Evolutionary conservation across 148 eudicot species (phyloP).

Genomic region (Selenicereus undatus): DNA sequence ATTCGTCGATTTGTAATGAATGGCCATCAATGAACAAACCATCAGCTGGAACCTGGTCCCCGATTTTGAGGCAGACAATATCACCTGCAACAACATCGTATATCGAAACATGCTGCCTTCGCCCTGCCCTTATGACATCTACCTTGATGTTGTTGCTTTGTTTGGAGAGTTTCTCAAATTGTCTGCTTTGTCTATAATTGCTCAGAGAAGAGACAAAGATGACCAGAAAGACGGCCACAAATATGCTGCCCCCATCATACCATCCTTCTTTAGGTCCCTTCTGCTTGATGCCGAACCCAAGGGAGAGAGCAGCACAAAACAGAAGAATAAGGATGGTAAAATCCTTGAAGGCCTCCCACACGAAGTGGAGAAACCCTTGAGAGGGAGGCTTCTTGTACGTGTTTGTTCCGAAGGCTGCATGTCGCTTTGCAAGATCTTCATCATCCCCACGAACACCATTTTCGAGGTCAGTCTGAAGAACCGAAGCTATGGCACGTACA

Average conservation of each 20-base stretch:
- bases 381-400: slow-evolving; percentile 33
- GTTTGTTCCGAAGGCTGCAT: slow-evolving; percentile 26
- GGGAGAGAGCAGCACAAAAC: slow-evolving; percentile 57
- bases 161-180: slow-evolving; percentile 28
- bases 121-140: slow-evolving; percentile 37
- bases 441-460: slow-evolving; percentile 24
- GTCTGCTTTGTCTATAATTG: slow-evolving; percentile 31
- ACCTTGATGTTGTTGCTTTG: slow-evolving; percentile 32
- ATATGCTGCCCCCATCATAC: slow-evolving; percentile 55
- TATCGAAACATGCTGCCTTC: slow-evolving; percentile 52
- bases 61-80: slow-evolving; percentile 39
- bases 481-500: slow-evolving; percentile 13
- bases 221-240: slow-evolving; percentile 44
- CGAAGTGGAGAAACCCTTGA: slow-evolving; percentile 19
- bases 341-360: slow-evolving; percentile 24
- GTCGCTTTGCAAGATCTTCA: slow-evolving; percentile 14
- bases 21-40: slow-evolving; percentile 47
- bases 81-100: slow-evolving; percentile 58
- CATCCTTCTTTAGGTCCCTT: slow-evolving; percentile 47
- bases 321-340: slow-evolving; percentile 18
- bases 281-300: slow-evolving; percentile 58
- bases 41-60: slow-evolving; percentile 56
- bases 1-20: slow-evolving; percentile 51
- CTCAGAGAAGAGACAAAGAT: slow-evolving; percentile 34
- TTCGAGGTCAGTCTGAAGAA: slow-evolving; percentile 20